A percentile compares a stretch with the other conserved stretches of the same genome.
Conservation (phyloP, 1,284 basidiomycete genomes). For the Moesziomyces parantarcticus region DNA sequence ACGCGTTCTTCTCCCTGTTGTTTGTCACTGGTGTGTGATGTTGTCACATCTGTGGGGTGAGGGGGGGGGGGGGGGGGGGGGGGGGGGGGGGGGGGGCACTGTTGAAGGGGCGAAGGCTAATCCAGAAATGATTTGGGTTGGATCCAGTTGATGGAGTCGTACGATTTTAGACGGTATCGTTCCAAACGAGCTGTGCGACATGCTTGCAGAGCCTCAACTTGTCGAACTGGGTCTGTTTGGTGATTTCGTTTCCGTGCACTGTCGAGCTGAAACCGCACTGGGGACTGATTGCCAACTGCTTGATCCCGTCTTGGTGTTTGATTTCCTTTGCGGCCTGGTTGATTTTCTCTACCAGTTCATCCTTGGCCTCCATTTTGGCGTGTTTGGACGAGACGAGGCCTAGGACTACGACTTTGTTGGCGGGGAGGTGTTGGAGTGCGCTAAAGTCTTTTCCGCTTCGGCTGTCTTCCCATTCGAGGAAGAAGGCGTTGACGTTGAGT, state of each 20-base stretch:
- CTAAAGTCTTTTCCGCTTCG: slow-evolving; percentile 75
- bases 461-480: slow-evolving; percentile 80
- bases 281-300: slow-evolving; percentile 76
- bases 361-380: slow-evolving; percentile 75
- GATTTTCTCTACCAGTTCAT: slow-evolving; percentile 74
- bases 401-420: slow-evolving; percentile 77
- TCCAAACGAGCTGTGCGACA: slow-evolving; percentile 68
- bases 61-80: no score
- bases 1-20: no score
- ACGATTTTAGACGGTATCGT: slow-evolving; percentile 14
- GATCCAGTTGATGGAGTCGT: no score
- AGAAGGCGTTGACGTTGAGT: slow-evolving; percentile 80
- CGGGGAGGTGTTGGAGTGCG: slow-evolving; percentile 72
- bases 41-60: no score
- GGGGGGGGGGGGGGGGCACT: no score
- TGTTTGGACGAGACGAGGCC: slow-evolving; percentile 81
- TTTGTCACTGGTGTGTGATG: no score
- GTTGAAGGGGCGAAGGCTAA: no score
- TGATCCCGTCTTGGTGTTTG: slow-evolving; percentile 70
- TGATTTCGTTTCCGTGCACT: slow-evolving; percentile 69
- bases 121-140: no score
- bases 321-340: slow-evolving; percentile 75
- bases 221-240: slow-evolving; percentile 71
- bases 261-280: slow-evolving; percentile 82
- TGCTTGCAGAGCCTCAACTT: slow-evolving; percentile 73